These are phyloP conservation scores for Domatiomyces catenatus DNA, from an alignment of 2,329 filamentous ascomycete species.

Conservation along the genomic window DNA sequence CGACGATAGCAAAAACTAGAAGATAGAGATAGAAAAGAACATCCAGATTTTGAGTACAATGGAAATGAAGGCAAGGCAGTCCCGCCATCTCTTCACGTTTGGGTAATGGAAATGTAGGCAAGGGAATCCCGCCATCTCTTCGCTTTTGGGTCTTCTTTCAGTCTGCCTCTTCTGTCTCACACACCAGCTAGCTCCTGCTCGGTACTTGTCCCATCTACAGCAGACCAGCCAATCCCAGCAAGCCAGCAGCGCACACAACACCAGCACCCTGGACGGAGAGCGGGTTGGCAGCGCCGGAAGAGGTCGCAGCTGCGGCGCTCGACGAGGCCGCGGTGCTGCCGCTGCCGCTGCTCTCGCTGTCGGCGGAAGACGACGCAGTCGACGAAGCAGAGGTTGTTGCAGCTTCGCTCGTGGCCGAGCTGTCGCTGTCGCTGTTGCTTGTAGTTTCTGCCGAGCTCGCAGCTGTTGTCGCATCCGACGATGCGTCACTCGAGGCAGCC, in stretches of 20 bases:
- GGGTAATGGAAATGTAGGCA: too few relatives aligned
- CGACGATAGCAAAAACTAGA: not conserved
- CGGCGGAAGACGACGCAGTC: not conserved
- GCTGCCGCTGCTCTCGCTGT: conserved; percentile 2
- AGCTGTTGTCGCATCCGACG: conserved; percentile 1
- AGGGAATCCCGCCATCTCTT: too few relatives aligned
- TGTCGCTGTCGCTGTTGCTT: too few relatives aligned
- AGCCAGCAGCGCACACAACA: conserved; percentile 1
- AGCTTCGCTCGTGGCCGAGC: not conserved
- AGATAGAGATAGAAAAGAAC: too few relatives aligned
- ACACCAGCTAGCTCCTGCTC: too few relatives aligned
- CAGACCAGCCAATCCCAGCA: conserved; percentile 7
- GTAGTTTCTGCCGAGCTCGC: not conserved
- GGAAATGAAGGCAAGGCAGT: too few relatives aligned
- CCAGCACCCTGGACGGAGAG: conserved; percentile 3
- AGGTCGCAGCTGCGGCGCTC: not conserved
- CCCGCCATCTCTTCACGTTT: too few relatives aligned
- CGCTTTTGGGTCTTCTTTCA: too few relatives aligned
- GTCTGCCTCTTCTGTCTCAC: too few relatives aligned
- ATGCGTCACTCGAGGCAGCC: conserved; percentile 1
- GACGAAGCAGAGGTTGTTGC: not conserved
- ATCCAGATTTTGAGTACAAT: too few relatives aligned
- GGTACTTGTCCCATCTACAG: too few relatives aligned
- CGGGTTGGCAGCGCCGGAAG: conserved; percentile 1
- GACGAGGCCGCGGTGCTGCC: conserved; percentile 1